These are phyloP conservation scores for Geranomyces variabilis DNA, from an alignment of 192 early-diverging fungal species.

Conservation along the genomic window DNA sequence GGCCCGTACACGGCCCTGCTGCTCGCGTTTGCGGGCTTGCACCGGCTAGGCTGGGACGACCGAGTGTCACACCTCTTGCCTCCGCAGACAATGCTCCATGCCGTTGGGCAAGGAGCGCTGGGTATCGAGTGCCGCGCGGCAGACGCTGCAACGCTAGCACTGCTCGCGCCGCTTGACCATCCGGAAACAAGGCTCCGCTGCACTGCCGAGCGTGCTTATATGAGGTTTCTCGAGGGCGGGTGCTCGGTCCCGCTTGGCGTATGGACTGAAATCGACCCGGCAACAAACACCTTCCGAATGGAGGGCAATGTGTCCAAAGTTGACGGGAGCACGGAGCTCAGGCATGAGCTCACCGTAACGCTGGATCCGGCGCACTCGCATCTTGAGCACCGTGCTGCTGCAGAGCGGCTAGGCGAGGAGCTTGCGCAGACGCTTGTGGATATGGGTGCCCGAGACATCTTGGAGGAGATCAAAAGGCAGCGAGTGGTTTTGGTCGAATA, in stretches of 20 bases:
- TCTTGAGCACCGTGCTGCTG: conserved; percentile 28
- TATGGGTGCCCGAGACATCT: conserved; percentile 57
- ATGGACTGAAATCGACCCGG: conserved; percentile 38
- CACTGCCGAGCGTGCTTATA: conserved; percentile 80
- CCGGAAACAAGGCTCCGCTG: conserved; percentile 66
- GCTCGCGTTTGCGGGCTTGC: conserved; percentile 85
- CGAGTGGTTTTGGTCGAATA: conserved; percentile 18
- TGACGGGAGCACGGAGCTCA: conserved; percentile 71
- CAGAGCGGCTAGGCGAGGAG: conserved; percentile 47
- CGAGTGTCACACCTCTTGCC: conserved; percentile 75
- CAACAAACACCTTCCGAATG: conserved; percentile 50
- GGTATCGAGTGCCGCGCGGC: conserved; percentile 78
- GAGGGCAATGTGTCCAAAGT: conserved; percentile 73
- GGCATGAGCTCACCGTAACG: conserved; percentile 43
- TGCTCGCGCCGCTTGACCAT: conserved; percentile 73
- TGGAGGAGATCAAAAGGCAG: conserved; percentile 52
- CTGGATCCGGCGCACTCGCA: conserved; percentile 1
- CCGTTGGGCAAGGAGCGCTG: conserved; percentile 92
- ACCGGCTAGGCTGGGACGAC: conserved; percentile 65
- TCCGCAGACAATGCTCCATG: conserved; percentile 70
- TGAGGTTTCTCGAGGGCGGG: conserved; percentile 87
- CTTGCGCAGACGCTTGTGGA: conserved; percentile 53
- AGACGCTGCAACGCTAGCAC: conserved; percentile 52
- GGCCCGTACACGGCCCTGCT: conserved; percentile 76
- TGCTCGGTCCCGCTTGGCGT: conserved; percentile 96